Evolutionary conservation across 2,329 filamentous ascomycete species (phyloP), one percentile per base, ranked within the genome.

Genomic region (Paecilomyces sp.): DNA sequence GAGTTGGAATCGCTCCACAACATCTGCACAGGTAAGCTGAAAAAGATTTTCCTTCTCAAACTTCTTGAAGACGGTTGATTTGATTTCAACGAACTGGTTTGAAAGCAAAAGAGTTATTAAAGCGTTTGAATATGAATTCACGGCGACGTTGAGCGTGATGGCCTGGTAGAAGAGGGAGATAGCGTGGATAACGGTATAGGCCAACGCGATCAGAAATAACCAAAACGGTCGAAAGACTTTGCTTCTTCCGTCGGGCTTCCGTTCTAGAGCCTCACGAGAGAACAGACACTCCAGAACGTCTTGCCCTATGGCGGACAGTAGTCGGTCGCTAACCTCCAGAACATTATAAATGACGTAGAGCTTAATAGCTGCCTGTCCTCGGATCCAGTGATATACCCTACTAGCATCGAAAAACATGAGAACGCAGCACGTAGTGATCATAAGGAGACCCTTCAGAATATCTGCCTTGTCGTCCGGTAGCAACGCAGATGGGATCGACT

Each of bases 281-380:
- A 97, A 96, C 0, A 99, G 83, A 68, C 93, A 97, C 74, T 99
- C 94, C 4, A 97, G 85, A 1, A 99, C 90, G 74, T 99, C 95
- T 74, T 99, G 95, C 0, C 94, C 94, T 2, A 99, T 82, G 0
- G 94, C 93, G 0, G 91, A 91, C 31, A 97, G 85, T 0, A 99
- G 82, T 7, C 92, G 88, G 74, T 99, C 94, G 58, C 89, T 89
- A 1, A 87, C 86, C 76, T 99, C 94, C 4, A 99, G 85, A 34
- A 97, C 90, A 70, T 99, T 99, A 80, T 96, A 99, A 58, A 99
- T 97, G 61, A 99, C 94, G 73, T 99, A 99, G 11, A 99, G 83
- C 72, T 99, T 99, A 77, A 99, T 97, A 7, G 93, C 92, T 1
- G 92, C 93, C 74, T 99, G 94, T 0, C 92, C 94, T 54, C 93